A percentile compares a stretch with the other conserved stretches of the same genome.
Conservation (phyloP, 352 stramenopile species). For the Phytophthora hibernalis region DNA sequence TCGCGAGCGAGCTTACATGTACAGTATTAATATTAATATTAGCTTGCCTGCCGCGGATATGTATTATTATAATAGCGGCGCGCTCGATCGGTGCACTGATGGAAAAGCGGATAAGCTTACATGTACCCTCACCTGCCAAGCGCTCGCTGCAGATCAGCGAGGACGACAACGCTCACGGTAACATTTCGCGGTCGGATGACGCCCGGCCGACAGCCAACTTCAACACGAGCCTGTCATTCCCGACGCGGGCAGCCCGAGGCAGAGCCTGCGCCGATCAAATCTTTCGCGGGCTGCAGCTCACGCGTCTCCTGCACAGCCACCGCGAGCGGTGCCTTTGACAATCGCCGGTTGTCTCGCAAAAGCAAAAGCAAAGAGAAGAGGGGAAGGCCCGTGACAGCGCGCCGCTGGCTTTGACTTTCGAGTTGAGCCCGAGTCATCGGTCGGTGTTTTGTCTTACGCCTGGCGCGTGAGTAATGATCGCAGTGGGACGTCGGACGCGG, state of each 20-base stretch:
- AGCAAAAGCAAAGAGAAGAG: too few species aligned
- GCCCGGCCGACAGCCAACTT: slow-evolving; percentile 10
- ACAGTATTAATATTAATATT: too few species aligned
- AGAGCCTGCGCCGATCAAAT: slow-evolving; percentile 24
- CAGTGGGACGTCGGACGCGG: slow-evolving; percentile 21
- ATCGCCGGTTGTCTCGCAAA: too few species aligned
- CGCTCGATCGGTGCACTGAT: too few species aligned
- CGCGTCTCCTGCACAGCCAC: neutral
- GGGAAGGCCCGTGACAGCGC: slow-evolving; percentile 26
- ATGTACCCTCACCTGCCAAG: neutral
- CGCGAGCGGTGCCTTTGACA: too few species aligned
- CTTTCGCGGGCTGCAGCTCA: neutral
- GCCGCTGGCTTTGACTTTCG: slow-evolving; percentile 20
- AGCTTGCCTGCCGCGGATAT: neutral
- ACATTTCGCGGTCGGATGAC: slow-evolving; percentile 1
- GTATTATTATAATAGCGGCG: too few species aligned
- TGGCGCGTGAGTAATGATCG: slow-evolving; percentile 43
- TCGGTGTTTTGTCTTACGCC: slow-evolving; percentile 22
- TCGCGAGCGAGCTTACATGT: too few species aligned
- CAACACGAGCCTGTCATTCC: slow-evolving; percentile 25
- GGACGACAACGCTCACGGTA: too few species aligned
- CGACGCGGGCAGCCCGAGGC: too few species aligned
- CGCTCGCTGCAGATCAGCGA: neutral
- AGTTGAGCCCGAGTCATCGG: slow-evolving; percentile 25
- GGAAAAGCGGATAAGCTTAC: too few species aligned